Percentiles rank a stretch among this genome's conserved stretches.
These are phyloP conservation scores for Paxillus involutus DNA, from an alignment of 768 basidiomycete species.

Conservation along the genomic window DNA sequence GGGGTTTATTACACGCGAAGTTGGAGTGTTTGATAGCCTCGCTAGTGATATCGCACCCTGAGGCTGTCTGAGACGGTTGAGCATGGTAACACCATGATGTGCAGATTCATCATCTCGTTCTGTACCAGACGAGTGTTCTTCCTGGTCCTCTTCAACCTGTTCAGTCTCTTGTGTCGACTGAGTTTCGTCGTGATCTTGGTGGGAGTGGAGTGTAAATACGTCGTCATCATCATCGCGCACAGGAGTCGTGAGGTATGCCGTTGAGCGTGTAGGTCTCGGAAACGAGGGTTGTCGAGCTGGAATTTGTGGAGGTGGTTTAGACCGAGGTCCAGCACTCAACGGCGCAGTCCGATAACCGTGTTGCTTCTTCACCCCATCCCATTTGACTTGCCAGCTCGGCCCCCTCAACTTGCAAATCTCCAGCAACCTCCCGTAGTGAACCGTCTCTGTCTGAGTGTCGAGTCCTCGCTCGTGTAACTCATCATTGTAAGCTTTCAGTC, in stretches of 20 bases:
- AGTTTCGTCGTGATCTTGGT: constrained; percentile 36
- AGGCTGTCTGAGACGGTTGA: constrained; percentile 4
- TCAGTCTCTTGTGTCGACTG: constrained; percentile 18
- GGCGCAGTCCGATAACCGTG: constrained; percentile 38
- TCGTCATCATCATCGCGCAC: constrained; percentile 39
- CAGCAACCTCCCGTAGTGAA: constrained; percentile 79
- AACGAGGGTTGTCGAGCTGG: constrained; percentile 12
- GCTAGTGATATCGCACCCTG: constrained; percentile 7
- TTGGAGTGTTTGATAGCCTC: constrained; percentile 6
- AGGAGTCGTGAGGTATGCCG: constrained; percentile 23
- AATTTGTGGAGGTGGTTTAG: constrained; percentile 16
- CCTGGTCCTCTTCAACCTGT: constrained; percentile 11
- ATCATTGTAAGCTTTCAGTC: constrained; percentile 87
- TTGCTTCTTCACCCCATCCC: constrained; percentile 67
- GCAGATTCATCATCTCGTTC: constrained; percentile 21
- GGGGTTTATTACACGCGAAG: constrained; percentile 17
- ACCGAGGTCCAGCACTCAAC: constrained; percentile 7
- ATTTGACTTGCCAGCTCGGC: constrained; percentile 78
- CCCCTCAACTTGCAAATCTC: constrained; percentile 84
- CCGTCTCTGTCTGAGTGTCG: constrained; percentile 74
- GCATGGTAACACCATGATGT: constrained; percentile 2
- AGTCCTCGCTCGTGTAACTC: constrained; percentile 71
- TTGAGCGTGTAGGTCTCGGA: constrained; percentile 22
- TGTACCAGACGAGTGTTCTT: constrained; percentile 15
- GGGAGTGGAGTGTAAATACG: constrained; percentile 44